Base-by-base conservation (phyloP, 352 stramenopile genomes). In the Aphanomyces invadans region DNA sequence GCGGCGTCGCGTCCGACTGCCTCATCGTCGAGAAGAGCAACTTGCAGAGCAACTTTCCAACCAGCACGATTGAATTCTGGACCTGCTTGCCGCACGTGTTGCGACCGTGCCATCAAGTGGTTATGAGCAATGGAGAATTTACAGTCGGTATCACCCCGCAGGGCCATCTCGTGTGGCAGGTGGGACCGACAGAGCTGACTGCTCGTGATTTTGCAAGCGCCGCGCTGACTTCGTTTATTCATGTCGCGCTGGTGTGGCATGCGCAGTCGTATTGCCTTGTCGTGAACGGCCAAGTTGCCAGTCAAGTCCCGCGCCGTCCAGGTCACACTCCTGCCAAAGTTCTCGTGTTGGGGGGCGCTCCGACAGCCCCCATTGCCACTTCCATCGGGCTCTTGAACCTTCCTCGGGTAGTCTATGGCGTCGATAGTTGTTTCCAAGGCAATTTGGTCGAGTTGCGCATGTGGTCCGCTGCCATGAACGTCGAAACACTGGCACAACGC, bases 1-100 rank as follows among this genome's bases (percentile, higher is more conserved):
- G 73, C 55, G 83, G 86, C 1, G 76, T 83, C 17, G 49, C 71
- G 7, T 63, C 65, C 2, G 77, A 73, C 32, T 77, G 81, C 15
- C 55, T 95, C 26, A 54, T 92, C 23, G 55, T 95, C 4, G 84
- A 93, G 45, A 86, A 80, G 32, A 56, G 76, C 10, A 59, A 90
- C 4, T 88, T 81, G 36, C 82, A 75, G 28, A 73, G 68, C 7
- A 72, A 76, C 7, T 81, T 80, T 53, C 70, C 73, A 0, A 84
- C 88, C 36, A 77, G 89, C 57, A 80, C 76, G 0, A 33, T 92
- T 44, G 78, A 95, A 63, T 52, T 89, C 4, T 92, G 84, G 81
- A 77, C n/a, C n/a, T n/a, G n/a, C n/a, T n/a, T 93, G 60, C 73
- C 74, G 31, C 73, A 74, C 0, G 69, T 83, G 12, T 31, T 31